Percentiles rank a stretch among this genome's conserved stretches.
Conservation (phyloP, 768 basidiomycete species). For the Xerocomus potaroensis region DNA sequence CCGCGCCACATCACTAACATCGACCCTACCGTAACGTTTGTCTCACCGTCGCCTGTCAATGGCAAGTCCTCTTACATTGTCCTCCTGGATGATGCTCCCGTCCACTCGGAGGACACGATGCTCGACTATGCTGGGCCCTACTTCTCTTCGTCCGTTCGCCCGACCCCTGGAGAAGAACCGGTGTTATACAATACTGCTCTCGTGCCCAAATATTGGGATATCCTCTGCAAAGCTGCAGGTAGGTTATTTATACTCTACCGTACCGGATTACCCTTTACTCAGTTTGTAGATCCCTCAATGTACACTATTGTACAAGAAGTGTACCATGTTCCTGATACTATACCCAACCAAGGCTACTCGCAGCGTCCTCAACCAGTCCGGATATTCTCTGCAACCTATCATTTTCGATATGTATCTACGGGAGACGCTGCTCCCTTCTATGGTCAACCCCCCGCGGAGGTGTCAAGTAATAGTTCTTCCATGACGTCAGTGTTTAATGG, state of each 20-base stretch:
- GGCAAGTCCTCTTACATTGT: slow-evolving; percentile 58
- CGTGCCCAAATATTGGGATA: slow-evolving; percentile 63
- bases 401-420: slow-evolving; percentile 42
- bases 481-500: slow-evolving; percentile 13
- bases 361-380: slow-evolving; percentile 27
- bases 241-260: slow-evolving; percentile 13
- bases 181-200: slow-evolving; percentile 57
- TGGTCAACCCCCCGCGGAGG: slow-evolving; percentile 9
- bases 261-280: neutral
- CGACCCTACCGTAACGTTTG: slow-evolving; percentile 64
- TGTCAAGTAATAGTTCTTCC: slow-evolving; percentile 10
- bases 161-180: slow-evolving; percentile 23
- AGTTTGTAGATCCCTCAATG: slow-evolving; percentile 54
- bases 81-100: slow-evolving; percentile 41
- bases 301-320: slow-evolving; percentile 69
- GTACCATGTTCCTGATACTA: slow-evolving; percentile 26
- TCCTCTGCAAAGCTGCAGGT: slow-evolving; percentile 54
- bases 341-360: slow-evolving; percentile 16
- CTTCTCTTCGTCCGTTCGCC: slow-evolving; percentile 29
- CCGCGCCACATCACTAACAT: slow-evolving; percentile 55
- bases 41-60: slow-evolving; percentile 42
- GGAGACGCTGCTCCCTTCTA: slow-evolving; percentile 6
- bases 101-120: slow-evolving; percentile 48
- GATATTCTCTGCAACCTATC: slow-evolving; percentile 57
- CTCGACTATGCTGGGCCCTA: slow-evolving; percentile 33